Percentiles rank a stretch among this genome's conserved stretches.
Evolutionary conservation across 768 basidiomycete genomes (phyloP).

Genomic region (Vararia minispora): DNA sequence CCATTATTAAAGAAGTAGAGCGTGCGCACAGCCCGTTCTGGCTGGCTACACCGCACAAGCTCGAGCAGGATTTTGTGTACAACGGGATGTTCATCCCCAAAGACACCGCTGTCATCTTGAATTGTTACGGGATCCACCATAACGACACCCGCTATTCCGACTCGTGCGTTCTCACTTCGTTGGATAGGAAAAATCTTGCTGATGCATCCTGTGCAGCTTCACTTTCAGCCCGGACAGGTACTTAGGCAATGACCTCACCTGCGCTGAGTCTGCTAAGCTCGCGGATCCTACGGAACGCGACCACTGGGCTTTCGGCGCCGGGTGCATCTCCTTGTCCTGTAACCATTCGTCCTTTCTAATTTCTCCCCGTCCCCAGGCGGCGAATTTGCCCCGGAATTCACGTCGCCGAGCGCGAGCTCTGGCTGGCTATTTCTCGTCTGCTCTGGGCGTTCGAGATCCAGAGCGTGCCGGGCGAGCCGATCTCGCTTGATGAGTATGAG

Average conservation of each 20-base stretch:
- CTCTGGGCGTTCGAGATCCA: constrained; percentile 37
- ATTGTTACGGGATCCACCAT: constrained; percentile 18
- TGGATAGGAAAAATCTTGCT: neutral
- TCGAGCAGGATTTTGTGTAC: constrained; percentile 22
- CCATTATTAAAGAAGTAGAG: constrained; percentile 19
- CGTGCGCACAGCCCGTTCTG: constrained; percentile 19
- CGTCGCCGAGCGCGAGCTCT: constrained; percentile 36
- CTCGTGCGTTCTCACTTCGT: constrained; percentile 19
- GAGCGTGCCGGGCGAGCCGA: constrained; percentile 29
- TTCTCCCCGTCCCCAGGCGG: constrained; percentile 14
- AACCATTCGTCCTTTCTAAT: neutral
- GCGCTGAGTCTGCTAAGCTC: constrained; percentile 33
- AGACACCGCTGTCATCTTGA: constrained; percentile 19
- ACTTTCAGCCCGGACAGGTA: constrained; percentile 35
- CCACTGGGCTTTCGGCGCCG: constrained; percentile 40
- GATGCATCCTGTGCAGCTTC: constrained; percentile 7
- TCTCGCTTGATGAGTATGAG: constrained; percentile 35
- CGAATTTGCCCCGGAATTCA: constrained; percentile 33
- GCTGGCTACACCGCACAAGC: constrained; percentile 20
- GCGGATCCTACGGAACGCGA: constrained; percentile 32
- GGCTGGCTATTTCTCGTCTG: constrained; percentile 32
- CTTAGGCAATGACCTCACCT: constrained; percentile 25
- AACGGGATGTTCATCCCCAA: constrained; percentile 21
- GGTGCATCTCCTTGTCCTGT: constrained; percentile 20
- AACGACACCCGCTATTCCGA: constrained; percentile 27